phyloP scores from a whole-genome alignment of 345 rosid species.

The Gossypium raimondii region DNA sequence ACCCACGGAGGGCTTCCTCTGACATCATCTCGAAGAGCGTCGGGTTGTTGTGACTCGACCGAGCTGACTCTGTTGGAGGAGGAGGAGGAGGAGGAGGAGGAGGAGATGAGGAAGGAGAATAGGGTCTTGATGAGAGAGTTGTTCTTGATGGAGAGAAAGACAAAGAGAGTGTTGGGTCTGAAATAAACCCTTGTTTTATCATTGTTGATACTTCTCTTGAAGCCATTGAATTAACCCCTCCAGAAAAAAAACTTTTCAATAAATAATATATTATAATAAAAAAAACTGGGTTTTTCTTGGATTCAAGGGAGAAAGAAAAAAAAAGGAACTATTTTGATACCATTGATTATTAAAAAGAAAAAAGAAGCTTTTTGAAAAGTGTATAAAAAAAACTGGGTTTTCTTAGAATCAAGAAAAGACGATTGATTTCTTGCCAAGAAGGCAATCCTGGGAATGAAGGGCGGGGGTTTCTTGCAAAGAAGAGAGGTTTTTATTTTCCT shows the following conservation, averaged over 20 bases:
- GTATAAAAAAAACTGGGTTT: not conserved
- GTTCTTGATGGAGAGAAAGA: slow-evolving; percentile 66
- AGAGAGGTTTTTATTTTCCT: slow-evolving; percentile 3
- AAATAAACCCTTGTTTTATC: slow-evolving; percentile 77
- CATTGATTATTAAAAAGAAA: not conserved
- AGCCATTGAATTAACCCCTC: slow-evolving; percentile 37
- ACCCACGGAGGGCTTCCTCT: slow-evolving; percentile 57
- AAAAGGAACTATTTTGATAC: not conserved
- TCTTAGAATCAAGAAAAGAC: not conserved
- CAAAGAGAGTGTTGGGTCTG: slow-evolving; percentile 48
- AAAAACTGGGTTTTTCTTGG: slow-evolving; percentile 1
- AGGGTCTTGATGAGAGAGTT: slow-evolving; percentile 24
- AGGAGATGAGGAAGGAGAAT: slow-evolving; percentile 43
- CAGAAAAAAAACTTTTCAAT: not conserved
- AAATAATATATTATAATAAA: not conserved
- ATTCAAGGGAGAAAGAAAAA: not conserved
- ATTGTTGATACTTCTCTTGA: slow-evolving; percentile 73
- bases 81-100: slow-evolving; percentile 38
- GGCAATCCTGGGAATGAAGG: not conserved
- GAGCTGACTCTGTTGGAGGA: slow-evolving; percentile 33
- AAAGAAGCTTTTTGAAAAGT: not conserved
- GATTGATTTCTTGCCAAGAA: slow-evolving; percentile 1
- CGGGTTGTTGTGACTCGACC: slow-evolving; percentile 33
- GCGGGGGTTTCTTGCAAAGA: slow-evolving; percentile 9
- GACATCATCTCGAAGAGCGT: slow-evolving; percentile 97